Evolutionary conservation across 192 early-diverging fungal species (phyloP), one percentile per base, ranked within the genome.

Genomic region (Coemansia sp.): DNA sequence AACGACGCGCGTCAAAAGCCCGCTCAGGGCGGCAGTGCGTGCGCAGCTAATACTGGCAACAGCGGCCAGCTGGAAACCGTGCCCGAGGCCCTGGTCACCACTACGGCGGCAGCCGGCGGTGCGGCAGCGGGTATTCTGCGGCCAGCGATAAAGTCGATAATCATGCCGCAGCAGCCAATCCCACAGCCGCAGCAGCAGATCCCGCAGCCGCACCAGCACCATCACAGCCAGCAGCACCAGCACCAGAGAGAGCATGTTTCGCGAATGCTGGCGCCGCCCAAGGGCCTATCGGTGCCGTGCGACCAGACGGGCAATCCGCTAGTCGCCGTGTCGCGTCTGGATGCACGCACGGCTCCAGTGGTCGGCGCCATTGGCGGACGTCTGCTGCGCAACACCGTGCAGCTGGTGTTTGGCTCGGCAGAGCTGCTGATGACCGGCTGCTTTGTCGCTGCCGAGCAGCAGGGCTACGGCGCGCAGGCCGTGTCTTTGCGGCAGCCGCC

Each of bases 301-400:
- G 30, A 32, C 30, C 30, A 32, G 30, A 10, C 46, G 4, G 55
- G 68, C 30, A 52, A 66, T 18, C 68, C 68, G 29, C 50, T 49
- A 9, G 46, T 76, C 29, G 68, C 60, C 28, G 63, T 71, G 20
- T 62, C 57, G 30, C 61, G 61, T 16, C 48, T 77, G n/a, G 66
- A 77, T 53, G 24, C 65, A 6, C 61, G 64, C 8, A 65, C 75
- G 1, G 62, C 67, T 30, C 54, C 58, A n/a, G 42, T 60, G 10
- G 66, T 78, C 23, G 54, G 52, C 0, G 42, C 39, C 3, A 67
- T 62, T 35, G 75, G 67, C 22, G 70, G 70, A 3, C 57, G 57
- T 4, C 47, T 73, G 27, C 10, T 73, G 47, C 24, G 54, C n/a
- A 73, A 69, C 59, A 79, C 76, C 0, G 4, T 79, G 47, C 61